phyloP scores from a whole-genome alignment of 2,329 filamentous ascomycete genomes.

The Pleoardoris graminearum region DNA sequence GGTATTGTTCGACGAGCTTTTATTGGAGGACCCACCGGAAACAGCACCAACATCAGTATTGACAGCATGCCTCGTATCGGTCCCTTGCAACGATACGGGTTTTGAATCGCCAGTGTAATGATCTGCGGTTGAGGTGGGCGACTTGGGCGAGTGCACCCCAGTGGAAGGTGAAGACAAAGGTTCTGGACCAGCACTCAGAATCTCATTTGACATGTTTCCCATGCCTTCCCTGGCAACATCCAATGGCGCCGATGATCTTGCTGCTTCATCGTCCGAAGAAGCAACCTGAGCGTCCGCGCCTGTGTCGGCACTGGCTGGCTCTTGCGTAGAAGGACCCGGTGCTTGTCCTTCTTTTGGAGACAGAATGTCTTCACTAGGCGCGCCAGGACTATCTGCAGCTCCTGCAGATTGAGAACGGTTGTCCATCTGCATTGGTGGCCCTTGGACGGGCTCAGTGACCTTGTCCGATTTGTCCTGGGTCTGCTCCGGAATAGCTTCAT shows the following conservation, averaged over 20 bases:
- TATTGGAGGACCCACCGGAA: conserved; percentile 6
- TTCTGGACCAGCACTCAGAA: background rate
- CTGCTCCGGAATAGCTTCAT: conserved; percentile 26
- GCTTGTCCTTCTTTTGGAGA: background rate
- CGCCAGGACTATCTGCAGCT: background rate
- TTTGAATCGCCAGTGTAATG: conserved; percentile 8
- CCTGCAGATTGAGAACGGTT: background rate
- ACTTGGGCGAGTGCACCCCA: background rate
- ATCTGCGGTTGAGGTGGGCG: conserved; percentile 9
- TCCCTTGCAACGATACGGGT: conserved; percentile 13
- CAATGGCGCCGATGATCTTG: background rate
- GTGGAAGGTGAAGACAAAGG: conserved; percentile 1
- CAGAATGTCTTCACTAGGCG: background rate
- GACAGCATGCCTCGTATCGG: conserved; percentile 10
- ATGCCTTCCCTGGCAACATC: background rate
- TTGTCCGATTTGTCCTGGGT: conserved; percentile 21
- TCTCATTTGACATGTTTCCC: background rate
- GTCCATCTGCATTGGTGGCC: conserved; percentile 3
- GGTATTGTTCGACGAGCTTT: conserved; percentile 22
- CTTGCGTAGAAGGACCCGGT: background rate
- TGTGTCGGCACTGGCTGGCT: background rate
- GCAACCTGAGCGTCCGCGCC: background rate
- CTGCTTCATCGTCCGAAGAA: background rate
- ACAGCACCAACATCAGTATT: conserved; percentile 18
- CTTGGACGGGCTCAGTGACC: background rate